Evolutionary conservation across 2,329 filamentous ascomycete species (phyloP).

Genomic region (Thelonectria discophora): DNA sequence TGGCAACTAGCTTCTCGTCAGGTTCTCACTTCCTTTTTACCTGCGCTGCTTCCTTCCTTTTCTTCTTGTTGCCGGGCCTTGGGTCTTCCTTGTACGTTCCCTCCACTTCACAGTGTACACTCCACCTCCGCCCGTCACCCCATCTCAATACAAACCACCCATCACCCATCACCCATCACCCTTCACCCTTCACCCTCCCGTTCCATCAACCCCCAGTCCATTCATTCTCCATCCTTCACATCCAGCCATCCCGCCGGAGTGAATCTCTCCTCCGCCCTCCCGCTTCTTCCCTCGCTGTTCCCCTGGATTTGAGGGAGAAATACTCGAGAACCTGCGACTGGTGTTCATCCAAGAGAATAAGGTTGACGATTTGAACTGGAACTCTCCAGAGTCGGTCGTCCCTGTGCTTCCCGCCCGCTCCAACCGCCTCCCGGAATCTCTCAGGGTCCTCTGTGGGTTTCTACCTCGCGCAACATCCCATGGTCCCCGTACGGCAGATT

Average conservation of each 20-base stretch:
- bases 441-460: constrained; percentile 25
- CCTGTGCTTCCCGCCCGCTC: constrained; percentile 31
- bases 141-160: constrained; percentile 24
- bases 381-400: constrained; percentile 19
- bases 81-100: constrained; percentile 28
- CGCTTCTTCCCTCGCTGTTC: constrained; percentile 19
- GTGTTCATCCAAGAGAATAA: constrained; percentile 15
- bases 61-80: not conserved
- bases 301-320: constrained; percentile 11
- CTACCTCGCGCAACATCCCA: constrained; percentile 32
- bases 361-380: constrained; percentile 28
- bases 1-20: not conserved
- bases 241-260: constrained; percentile 28
- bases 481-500: constrained; percentile 41
- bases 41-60: constrained; percentile 15
- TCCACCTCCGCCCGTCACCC: constrained; percentile 34
- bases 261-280: constrained; percentile 13
- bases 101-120: constrained; percentile 16
- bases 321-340: not conserved
- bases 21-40: constrained; percentile 3
- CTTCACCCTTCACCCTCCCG: not conserved
- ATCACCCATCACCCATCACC: constrained; percentile 30
- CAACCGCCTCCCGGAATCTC: constrained; percentile 17
- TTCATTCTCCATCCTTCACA: constrained; percentile 21
- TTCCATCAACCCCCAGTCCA: constrained; percentile 15